Conservation (phyloP, 305 asterid genomes). For the Fraxinus paxiana region DNA sequence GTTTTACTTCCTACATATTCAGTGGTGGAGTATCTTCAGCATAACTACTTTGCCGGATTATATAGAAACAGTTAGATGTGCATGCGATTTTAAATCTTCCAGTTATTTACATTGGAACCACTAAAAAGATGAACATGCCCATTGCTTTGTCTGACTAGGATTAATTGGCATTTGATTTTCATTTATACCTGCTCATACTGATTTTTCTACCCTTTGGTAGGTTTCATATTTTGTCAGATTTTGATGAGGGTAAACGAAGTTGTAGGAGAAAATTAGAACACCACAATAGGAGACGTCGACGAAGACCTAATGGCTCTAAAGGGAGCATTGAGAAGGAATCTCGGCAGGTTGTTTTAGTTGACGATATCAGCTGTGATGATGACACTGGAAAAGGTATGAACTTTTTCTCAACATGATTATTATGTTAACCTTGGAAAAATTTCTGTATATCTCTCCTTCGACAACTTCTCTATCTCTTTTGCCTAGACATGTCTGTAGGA, state of each 20-base stretch:
- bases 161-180: background rate
- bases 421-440: background rate
- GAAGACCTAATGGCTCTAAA: conserved; percentile 57
- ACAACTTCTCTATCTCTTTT: background rate
- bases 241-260: conserved; percentile 90
- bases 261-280: conserved; percentile 83
- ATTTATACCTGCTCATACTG: background rate
- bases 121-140: background rate
- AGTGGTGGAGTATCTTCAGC: background rate
- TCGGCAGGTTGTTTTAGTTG: conserved; percentile 37
- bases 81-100: background rate
- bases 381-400: conserved; percentile 61
- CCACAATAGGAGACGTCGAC: conserved; percentile 72
- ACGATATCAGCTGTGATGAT: conserved; percentile 55
- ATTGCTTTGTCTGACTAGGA: background rate
- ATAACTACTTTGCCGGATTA: background rate
- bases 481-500: background rate
- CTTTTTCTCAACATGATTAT: background rate
- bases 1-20: background rate
- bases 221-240: conserved; percentile 77
- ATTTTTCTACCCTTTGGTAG: conserved; percentile 37
- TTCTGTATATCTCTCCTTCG: background rate
- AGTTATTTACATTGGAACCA: background rate
- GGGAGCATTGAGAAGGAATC: conserved; percentile 42
- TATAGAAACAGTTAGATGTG: background rate